Evolutionary conservation across 345 rosid species (phyloP), one percentile per base, ranked within the genome.

Genomic region (Lagerstroemia speciosa): DNA sequence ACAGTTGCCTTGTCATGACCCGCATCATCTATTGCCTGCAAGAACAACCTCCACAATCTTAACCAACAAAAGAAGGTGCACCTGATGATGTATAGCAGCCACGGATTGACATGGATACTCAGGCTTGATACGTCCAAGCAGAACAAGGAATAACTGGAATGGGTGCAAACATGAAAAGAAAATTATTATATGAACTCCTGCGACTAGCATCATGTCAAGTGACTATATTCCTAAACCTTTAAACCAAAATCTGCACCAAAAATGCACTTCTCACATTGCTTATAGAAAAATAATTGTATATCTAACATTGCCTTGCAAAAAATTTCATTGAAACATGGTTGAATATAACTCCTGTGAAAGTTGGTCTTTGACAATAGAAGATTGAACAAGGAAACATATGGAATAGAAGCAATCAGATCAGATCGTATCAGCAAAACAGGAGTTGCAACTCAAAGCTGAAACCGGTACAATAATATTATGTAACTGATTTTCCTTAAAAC

Each of bases 11-110:
- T 94, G 73, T 89, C 99, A 72, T 94, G 99, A 70, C 98, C 99
- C 0, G 96, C 97, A 80, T 94, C 98, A 78, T 94, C 96, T 82
- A 91, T 85, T 53, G 97, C 98, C 97, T 89, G 85, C 79, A 78
- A 68, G 55, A 45, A 67, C 45, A 58, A 20, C 36, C 62, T 50
- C 12, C 6, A 46, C 66, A 70, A 50, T 65, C 45, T 48, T 45
- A 40, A 20, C 37, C 29, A 24, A 50, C 67, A 9, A 46, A 66
- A 11, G 60, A 30, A 8, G n/a, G n/a, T n/a, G 14, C 29, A 8
- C 6, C 30, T 20, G n/a, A 53, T n/a, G 29, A n/a, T 22, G 30
- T 53, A 53, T 8, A n/a, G 11, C 29, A 53, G 24, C 7, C 30
- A n/a, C 24, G 24, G 60, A 26, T n/a, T 14, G 9, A 41, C 0